Evolutionary conservation across 352 stramenopile species (phyloP).

Genomic region (Globisporangium echinulatum): DNA sequence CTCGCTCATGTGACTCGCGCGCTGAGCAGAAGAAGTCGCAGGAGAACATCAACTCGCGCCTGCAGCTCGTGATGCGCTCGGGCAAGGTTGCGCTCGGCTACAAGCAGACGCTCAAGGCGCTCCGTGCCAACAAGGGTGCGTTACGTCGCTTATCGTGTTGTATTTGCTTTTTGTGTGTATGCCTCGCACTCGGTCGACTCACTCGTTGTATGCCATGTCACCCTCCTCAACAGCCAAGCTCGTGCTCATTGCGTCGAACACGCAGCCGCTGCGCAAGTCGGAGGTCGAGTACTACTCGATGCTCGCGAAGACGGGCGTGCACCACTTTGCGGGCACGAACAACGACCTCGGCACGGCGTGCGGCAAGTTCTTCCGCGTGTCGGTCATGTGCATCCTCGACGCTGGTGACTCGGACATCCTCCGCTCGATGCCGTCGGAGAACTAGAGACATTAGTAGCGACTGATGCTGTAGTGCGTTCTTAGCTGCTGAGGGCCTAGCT

Average conservation of each 20-base stretch:
- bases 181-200: no score
- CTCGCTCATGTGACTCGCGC: not conserved
- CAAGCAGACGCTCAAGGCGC: constrained; percentile 97
- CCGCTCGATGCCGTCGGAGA: constrained; percentile 54
- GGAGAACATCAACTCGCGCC: constrained; percentile 99
- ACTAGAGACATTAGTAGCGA: constrained; percentile 10
- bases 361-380: constrained; percentile 99
- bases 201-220: not conserved
- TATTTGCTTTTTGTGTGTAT: no score
- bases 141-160: constrained; percentile 1
- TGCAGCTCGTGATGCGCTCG: constrained; percentile 99
- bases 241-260: constrained; percentile 97
- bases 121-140: constrained; percentile 91
- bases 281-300: constrained; percentile 99
- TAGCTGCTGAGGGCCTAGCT: not conserved
- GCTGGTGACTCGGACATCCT: constrained; percentile 99
- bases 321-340: constrained; percentile 98
- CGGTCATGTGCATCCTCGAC: constrained; percentile 95
- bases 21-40: constrained; percentile 93
- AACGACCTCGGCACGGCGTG: constrained; percentile 98
- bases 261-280: constrained; percentile 96
- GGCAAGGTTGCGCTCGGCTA: constrained; percentile 98
- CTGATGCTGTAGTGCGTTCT: not conserved
- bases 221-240: constrained; percentile 86
- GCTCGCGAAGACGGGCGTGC: constrained; percentile 97